Evolutionary conservation across 345 rosid genomes (phyloP).

Genomic region (Xanthoceras sorbifolium): DNA sequence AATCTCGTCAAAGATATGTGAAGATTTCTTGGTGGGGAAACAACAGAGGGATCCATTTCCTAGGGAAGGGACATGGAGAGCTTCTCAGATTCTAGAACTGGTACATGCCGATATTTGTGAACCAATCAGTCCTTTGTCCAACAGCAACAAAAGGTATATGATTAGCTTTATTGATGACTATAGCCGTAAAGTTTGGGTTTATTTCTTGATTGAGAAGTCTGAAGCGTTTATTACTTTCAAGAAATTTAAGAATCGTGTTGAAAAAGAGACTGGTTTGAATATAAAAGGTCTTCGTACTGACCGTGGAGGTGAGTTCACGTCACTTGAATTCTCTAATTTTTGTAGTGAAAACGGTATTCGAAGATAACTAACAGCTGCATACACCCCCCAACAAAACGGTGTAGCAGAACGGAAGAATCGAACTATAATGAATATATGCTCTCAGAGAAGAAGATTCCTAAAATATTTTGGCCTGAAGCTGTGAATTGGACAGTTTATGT

Average conservation of each 20-base stretch:
- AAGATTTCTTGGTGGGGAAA: not conserved
- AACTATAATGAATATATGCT: too few species aligned
- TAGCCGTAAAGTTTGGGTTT: not conserved
- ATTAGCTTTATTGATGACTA: conserved; percentile 21
- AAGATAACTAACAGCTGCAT: not conserved
- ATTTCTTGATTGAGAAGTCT: not conserved
- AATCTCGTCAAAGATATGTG: not conserved
- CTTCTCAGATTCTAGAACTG: not conserved
- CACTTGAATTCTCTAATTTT: conserved; percentile 3
- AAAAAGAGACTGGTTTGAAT: not conserved
- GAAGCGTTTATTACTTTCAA: not conserved
- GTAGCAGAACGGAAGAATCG: too few species aligned
- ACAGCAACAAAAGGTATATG: not conserved
- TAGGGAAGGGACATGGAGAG: not conserved
- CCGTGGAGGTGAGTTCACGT: conserved; percentile 1
- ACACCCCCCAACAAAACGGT: not conserved
- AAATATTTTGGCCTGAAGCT: too few species aligned
- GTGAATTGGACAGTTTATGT: too few species aligned
- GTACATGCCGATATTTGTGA: not conserved
- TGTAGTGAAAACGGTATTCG: conserved; percentile 2
- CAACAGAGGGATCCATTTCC: not conserved
- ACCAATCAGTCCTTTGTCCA: not conserved
- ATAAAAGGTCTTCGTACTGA: not conserved
- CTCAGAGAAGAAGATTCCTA: too few species aligned
- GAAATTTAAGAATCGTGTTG: not conserved